Evolutionary conservation across 345 rosid species (phyloP), one percentile per base, ranked within the genome.

Genomic region (Physaria fendleri): DNA sequence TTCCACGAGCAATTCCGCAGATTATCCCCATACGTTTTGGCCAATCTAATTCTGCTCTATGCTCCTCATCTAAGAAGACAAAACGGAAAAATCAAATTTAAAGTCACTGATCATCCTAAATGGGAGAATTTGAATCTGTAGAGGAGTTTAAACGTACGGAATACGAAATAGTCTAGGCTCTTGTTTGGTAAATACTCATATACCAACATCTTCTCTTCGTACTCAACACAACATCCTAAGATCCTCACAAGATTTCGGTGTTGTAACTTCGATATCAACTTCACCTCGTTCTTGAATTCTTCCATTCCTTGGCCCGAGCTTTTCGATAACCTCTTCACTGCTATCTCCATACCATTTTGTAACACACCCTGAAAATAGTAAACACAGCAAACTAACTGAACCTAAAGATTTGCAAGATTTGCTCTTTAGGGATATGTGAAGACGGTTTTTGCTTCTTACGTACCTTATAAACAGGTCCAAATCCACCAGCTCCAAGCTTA

Each of bases 401-500:
- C 16, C 10, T 12, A 9, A 25, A 15, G 25, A 24, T n/a, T n/a
- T n/a, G n/a, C n/a, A n/a, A n/a, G n/a, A n/a, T n/a, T 13, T 13
- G 7, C 6, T 39, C 17, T 10, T 21, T n/a, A 33, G 9, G 29
- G 18, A 10, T 20, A 16, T 40, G 50, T 41, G 18, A 16, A 9
- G 29, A 15, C 33, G 18, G 30, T 27, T 37, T 57, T 38, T 56
- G 33, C 20, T 32, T 43, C 47, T 59, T 68, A 16, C 27, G 18
- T 66, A 81, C 94, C 84, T 81, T 83, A 33, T 83, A 86, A 33
- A 86, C 95, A 1, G 82, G 28, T 32, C 95, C 95, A 24, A 86
- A 86, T 5, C 95, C 90, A 55, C 90, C 90, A 59, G 78, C 70
- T 58, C 95, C 90, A 33, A 86, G 95, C 67, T 80, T 83, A 59